A percentile compares a stretch with the other conserved stretches of the same genome.
phyloP scores from a whole-genome alignment of 805 yeast genomes.

The Kregervanrija pseudodelftensis region DNA sequence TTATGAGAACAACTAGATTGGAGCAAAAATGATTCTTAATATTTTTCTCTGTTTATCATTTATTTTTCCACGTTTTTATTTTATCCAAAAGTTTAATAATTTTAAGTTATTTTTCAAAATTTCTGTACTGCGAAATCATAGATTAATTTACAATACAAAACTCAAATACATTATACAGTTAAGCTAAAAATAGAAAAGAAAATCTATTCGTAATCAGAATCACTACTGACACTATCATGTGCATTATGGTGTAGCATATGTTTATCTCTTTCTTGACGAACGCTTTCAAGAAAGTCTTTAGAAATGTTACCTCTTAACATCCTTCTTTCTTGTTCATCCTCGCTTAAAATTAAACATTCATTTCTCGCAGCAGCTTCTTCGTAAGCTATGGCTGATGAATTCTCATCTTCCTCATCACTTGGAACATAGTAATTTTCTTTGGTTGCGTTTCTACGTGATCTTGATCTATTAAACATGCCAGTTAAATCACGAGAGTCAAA shows the following conservation, averaged over 20 bases:
- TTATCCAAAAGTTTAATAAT: too few species aligned
- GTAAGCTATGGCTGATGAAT: conserved; percentile 7
- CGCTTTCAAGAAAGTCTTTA: conserved; percentile 4
- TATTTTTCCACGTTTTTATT: background rate
- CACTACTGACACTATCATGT: conserved; percentile 6
- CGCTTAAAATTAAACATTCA: conserved; percentile 13
- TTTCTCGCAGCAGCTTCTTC: conserved; percentile 11
- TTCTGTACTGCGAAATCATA: too few species aligned
- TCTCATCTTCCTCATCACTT: conserved; percentile 48
- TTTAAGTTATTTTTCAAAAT: too few species aligned
- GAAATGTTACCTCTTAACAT: conserved; percentile 10
- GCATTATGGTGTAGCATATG: background rate
- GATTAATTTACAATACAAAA: too few species aligned
- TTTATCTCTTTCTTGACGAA: conserved; percentile 1
- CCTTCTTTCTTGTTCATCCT: conserved; percentile 13
- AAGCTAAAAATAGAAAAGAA: too few species aligned
- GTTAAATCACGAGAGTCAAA: conserved; percentile 11
- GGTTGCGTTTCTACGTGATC: conserved; percentile 12
- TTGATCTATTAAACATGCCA: conserved; percentile 1
- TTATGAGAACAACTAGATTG: background rate
- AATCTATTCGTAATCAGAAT: background rate
- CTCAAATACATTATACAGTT: too few species aligned
- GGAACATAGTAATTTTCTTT: conserved; percentile 75
- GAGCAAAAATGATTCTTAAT: too few species aligned
- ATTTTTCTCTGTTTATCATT: background rate